A percentile compares a stretch with the other conserved stretches of the same genome.
Conservation (phyloP, 169 alveolate genomes). For the Toxoplasma gondii region DNA sequence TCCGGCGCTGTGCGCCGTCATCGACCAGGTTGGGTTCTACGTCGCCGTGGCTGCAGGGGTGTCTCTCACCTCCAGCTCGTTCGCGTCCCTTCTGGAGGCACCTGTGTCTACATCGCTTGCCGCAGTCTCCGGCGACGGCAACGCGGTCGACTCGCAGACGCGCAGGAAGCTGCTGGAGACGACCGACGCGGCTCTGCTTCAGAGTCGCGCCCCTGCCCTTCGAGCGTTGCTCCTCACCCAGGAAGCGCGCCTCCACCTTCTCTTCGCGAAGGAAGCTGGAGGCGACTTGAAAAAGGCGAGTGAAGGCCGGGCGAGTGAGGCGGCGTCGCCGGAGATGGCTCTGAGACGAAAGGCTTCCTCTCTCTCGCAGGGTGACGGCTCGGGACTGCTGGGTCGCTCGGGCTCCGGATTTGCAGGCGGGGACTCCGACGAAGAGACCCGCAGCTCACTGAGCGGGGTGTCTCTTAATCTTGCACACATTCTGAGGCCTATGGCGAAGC, state of each 20-base stretch:
- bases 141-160: not conserved
- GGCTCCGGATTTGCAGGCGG: not conserved
- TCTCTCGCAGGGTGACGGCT: not conserved
- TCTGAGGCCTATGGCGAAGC: conserved; percentile 47
- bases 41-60: conserved; percentile 49
- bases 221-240: conserved; percentile 1
- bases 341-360: not conserved
- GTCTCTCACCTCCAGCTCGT: not conserved
- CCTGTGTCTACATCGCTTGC: not conserved
- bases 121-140: not conserved
- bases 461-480: not conserved
- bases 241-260: not conserved
- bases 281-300: not conserved
- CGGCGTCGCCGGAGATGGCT: not conserved
- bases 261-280: not conserved
- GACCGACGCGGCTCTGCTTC: conserved; percentile 44
- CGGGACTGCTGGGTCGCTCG: not conserved
- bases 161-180: not conserved
- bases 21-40: conserved; percentile 26
- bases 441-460: conserved; percentile 1
- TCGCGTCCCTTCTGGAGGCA: not conserved
- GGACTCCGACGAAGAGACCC: not conserved
- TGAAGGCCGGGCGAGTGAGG: not conserved
- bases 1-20: conserved; percentile 11
- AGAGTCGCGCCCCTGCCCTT: conserved; percentile 36